Evolutionary conservation across 2,329 filamentous ascomycete genomes (phyloP).

Genomic region (Trichoderma sp.): DNA sequence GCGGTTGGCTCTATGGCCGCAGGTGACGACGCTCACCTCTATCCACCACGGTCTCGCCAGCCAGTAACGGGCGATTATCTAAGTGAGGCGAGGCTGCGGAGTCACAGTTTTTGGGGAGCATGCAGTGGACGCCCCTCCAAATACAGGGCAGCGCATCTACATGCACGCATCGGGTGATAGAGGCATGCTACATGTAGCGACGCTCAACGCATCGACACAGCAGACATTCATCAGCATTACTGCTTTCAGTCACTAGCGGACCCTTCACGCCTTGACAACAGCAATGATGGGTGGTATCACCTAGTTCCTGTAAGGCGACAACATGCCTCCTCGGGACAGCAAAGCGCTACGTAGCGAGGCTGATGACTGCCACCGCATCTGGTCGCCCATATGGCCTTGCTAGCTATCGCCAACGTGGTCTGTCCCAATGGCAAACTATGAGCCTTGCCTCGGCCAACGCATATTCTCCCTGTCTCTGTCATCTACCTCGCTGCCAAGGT

Average conservation of each 20-base stretch:
- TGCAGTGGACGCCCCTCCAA: slow-evolving; percentile 12
- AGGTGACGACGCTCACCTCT: slow-evolving; percentile 26
- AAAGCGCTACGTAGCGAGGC: slow-evolving; percentile 23
- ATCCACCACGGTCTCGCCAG: not conserved
- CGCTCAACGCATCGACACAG: slow-evolving; percentile 1
- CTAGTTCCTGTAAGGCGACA: not conserved
- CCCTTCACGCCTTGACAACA: not conserved
- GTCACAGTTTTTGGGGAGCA: not conserved
- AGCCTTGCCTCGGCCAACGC: slow-evolving; percentile 1
- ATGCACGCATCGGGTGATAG: not conserved
- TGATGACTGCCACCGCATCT: not conserved
- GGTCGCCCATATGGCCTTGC: not conserved
- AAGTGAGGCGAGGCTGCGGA: slow-evolving; percentile 12
- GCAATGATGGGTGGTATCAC: slow-evolving; percentile 1
- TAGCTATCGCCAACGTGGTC: slow-evolving; percentile 1
- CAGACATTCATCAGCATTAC: slow-evolving; percentile 3
- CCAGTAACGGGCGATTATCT: not conserved
- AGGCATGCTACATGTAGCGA: not conserved
- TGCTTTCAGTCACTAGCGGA: not conserved
- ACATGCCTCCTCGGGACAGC: not conserved
- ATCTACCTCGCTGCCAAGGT: not conserved
- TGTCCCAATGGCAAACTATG: not conserved
- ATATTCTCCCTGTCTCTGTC: not conserved
- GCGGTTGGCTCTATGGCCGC: slow-evolving; percentile 24
- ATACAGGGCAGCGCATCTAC: not conserved